These are phyloP conservation scores for Aspergillus avenaceus DNA, from an alignment of 495 filamentous ascomycete genomes.

Conservation along the genomic window DNA sequence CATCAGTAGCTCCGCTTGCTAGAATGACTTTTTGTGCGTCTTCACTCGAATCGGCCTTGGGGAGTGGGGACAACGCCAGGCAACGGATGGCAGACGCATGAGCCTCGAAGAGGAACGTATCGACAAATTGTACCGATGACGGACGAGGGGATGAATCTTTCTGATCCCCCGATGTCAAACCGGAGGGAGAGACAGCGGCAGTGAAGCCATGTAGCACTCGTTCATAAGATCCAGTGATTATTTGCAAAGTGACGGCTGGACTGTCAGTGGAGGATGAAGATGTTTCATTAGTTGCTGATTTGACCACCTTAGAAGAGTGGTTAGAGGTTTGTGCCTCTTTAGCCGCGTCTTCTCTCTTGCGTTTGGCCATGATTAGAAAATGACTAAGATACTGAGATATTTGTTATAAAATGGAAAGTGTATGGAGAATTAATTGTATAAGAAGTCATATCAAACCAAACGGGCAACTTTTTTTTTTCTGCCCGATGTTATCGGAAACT, in stretches of 20 bases:
- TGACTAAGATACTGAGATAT: constrained; percentile 3
- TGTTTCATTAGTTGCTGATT: constrained; percentile 26
- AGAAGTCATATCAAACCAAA: constrained; percentile 2
- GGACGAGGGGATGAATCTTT: constrained; percentile 22
- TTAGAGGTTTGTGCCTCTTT: constrained; percentile 28
- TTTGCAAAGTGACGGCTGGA: constrained; percentile 63
- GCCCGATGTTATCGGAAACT: constrained; percentile 11
- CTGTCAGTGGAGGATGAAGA: constrained; percentile 14
- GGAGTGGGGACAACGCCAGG: constrained; percentile 78
- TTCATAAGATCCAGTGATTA: constrained; percentile 94
- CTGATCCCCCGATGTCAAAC: constrained; percentile 15
- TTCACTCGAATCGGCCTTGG: constrained; percentile 45
- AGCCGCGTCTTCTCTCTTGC: constrained; percentile 59
- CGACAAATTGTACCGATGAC: constrained; percentile 63
- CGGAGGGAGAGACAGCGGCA: constrained; percentile 54
- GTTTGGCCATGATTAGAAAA: constrained; percentile 60
- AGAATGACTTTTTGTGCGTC: constrained; percentile 72
- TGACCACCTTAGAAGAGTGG: constrained; percentile 32
- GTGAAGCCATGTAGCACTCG: constrained; percentile 88
- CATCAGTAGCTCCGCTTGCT: constrained; percentile 86
- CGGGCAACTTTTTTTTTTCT: constrained; percentile 25
- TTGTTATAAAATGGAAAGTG: constrained; percentile 13
- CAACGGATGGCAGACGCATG: constrained; percentile 88
- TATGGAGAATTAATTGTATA: not conserved
- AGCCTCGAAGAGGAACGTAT: constrained; percentile 94